Conservation (phyloP, 345 rosid genomes). For the Nasturtium officinale region DNA sequence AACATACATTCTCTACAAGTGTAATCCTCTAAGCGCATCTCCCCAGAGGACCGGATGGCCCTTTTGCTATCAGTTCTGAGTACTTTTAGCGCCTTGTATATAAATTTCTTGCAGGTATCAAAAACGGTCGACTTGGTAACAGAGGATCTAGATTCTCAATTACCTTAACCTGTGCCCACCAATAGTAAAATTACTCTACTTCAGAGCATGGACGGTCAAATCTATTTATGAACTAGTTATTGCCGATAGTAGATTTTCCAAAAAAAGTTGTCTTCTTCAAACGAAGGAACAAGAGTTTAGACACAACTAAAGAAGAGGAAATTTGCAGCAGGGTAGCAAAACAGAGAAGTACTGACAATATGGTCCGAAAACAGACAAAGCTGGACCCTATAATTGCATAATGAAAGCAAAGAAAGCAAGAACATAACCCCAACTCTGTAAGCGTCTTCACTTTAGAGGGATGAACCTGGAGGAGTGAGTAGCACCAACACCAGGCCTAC, state of each 20-base stretch:
- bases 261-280: slow-evolving; percentile 24
- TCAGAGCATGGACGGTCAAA: background rate
- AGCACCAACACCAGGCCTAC: slow-evolving; percentile 72
- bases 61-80: no score
- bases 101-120: background rate
- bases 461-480: slow-evolving; percentile 82
- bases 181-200: background rate
- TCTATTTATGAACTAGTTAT: background rate
- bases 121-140: background rate
- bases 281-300: slow-evolving; percentile 21
- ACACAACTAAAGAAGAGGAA: background rate
- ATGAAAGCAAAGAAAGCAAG: background rate
- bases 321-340: background rate
- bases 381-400: background rate
- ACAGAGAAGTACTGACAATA: background rate
- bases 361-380: background rate
- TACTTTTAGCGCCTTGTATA: no score
- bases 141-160: background rate
- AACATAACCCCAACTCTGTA: background rate
- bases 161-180: background rate
- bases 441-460: slow-evolving; percentile 55
- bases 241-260: background rate
- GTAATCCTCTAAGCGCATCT: background rate
- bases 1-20: background rate
- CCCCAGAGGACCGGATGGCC: no score